These are phyloP conservation scores for Austroboletus eburneus DNA, from an alignment of 768 basidiomycete genomes.

Conservation along the genomic window DNA sequence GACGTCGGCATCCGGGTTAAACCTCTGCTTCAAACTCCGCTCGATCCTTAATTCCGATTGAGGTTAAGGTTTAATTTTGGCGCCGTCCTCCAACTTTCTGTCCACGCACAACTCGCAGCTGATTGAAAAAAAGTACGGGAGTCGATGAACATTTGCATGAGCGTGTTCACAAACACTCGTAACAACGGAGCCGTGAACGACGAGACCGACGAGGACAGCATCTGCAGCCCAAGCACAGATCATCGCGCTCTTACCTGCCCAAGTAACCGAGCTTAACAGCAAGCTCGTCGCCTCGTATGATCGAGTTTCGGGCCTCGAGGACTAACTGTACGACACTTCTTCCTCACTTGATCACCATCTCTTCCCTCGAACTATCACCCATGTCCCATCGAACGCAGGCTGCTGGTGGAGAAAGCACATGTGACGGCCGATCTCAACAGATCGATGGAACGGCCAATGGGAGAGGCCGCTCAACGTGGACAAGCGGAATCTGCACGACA, in stretches of 20 bases:
- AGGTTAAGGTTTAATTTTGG: constrained; percentile 20
- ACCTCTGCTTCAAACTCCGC: too few species aligned
- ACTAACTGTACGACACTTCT: constrained; percentile 69
- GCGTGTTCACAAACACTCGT: constrained; percentile 3
- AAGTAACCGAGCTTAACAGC: constrained; percentile 84
- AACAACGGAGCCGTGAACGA: constrained; percentile 5
- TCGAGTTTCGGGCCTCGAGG: constrained; percentile 89
- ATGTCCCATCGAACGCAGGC: constrained; percentile 85
- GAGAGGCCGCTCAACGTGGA: constrained; percentile 87
- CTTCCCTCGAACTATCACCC: constrained; percentile 85
- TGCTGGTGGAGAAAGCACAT: constrained; percentile 87
- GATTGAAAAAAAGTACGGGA: constrained; percentile 11
- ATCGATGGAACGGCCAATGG: constrained; percentile 91
- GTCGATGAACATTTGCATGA: background rate
- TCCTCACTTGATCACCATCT: constrained; percentile 62
- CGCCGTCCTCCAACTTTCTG: too few species aligned
- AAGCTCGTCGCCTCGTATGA: constrained; percentile 94
- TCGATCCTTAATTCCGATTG: too few species aligned
- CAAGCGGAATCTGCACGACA: constrained; percentile 80
- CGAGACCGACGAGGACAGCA: constrained; percentile 28
- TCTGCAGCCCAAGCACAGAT: constrained; percentile 78
- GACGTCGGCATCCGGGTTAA: too few species aligned
- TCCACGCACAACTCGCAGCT: constrained; percentile 10
- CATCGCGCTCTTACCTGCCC: constrained; percentile 72
- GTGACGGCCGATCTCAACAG: constrained; percentile 90